Base-by-base conservation (phyloP, 2,329 filamentous ascomycete genomes). In the Cladosporium sp. region DNA sequence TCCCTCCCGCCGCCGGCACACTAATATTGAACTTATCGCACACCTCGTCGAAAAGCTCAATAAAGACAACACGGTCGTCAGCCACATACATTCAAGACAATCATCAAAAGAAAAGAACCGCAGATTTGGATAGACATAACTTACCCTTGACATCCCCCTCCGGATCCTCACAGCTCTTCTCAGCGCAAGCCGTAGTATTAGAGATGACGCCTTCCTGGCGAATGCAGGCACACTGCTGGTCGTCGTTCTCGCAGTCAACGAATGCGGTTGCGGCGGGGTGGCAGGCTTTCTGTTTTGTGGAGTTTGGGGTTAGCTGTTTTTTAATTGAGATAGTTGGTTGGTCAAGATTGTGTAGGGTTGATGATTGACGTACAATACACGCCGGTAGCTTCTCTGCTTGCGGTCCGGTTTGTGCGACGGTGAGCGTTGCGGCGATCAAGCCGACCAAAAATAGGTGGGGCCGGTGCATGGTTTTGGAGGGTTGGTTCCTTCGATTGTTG, bases 161-260 rank as follows among this genome's bases (percentile, higher is more conserved):
- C 21, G 69, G 66, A 49, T 70, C 63, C 10, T 36, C 43, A 36
- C 69, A 71, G 18, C 57, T 28, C 34, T 11, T 49, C 36, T 69
- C 46, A 5, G 68, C 68, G 32, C 69, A 71, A 23, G 68, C 56
- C 1, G 68, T 65, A 26, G 69, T 70, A 36, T 71, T 71, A 8
- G 57, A 11, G 4, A 71, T 10, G 36, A 71, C 69, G 28, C 68
- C 68, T 13, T 51, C 54, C 34, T 71, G 69, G 5, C 67, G 66
- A 14, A 69, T 56, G 57, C 69, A 71, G 58, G 69, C 67, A 54
- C 69, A 71, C 48, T 68, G 67, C 48, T 70, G 68, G 49, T 71
- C 68, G 25, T 68, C 61, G 39, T 71, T 71, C 1, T 66, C 67
- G 65, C 69, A 71, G 36, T 68, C 68, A 18, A 71, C 69, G 21